Evolutionary conservation across 1,284 basidiomycete species (phyloP).

Genomic region (Ganoderma boninense): DNA sequence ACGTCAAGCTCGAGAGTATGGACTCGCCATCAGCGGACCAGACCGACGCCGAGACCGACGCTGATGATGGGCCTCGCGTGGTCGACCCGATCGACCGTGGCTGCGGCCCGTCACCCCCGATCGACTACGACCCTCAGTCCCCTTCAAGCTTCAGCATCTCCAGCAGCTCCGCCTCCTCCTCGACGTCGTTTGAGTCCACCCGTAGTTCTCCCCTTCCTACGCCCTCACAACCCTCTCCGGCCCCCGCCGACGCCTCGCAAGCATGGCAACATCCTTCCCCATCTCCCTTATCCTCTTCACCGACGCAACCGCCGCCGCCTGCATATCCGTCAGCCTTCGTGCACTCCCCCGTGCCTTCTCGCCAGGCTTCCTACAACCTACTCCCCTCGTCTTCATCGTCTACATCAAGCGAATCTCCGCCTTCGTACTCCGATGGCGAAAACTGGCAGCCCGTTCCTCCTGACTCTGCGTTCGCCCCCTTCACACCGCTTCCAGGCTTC

Average conservation of each 20-base stretch:
- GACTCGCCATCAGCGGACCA: not conserved
- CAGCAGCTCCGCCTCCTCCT: slow-evolving; percentile 1
- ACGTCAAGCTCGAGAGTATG: slow-evolving; percentile 20
- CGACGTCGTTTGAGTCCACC: not conserved
- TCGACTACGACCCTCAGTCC: slow-evolving; percentile 25
- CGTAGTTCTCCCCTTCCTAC: slow-evolving; percentile 8
- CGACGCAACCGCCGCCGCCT: slow-evolving; percentile 52
- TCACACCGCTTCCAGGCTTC: slow-evolving; percentile 10
- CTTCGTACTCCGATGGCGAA: slow-evolving; percentile 25
- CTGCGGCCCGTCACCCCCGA: slow-evolving; percentile 28
- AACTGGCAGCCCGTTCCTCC: slow-evolving; percentile 14
- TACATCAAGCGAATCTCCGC: slow-evolving; percentile 21
- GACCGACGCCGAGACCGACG: not conserved
- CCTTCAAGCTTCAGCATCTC: slow-evolving; percentile 16
- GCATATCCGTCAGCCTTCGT: slow-evolving; percentile 17
- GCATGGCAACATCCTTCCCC: slow-evolving; percentile 68
- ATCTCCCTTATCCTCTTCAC: slow-evolving; percentile 68
- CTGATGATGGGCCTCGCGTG: not conserved
- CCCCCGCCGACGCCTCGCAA: slow-evolving; percentile 37
- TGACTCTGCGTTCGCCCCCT: slow-evolving; percentile 7
- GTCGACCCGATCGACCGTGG: slow-evolving; percentile 21
- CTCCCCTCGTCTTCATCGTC: slow-evolving; percentile 9
- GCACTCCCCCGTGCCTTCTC: slow-evolving; percentile 10
- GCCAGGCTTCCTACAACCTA: slow-evolving; percentile 11
- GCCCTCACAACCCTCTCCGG: slow-evolving; percentile 17